phyloP scores from a whole-genome alignment of 768 basidiomycete genomes.

The Tricholoma terreum region DNA sequence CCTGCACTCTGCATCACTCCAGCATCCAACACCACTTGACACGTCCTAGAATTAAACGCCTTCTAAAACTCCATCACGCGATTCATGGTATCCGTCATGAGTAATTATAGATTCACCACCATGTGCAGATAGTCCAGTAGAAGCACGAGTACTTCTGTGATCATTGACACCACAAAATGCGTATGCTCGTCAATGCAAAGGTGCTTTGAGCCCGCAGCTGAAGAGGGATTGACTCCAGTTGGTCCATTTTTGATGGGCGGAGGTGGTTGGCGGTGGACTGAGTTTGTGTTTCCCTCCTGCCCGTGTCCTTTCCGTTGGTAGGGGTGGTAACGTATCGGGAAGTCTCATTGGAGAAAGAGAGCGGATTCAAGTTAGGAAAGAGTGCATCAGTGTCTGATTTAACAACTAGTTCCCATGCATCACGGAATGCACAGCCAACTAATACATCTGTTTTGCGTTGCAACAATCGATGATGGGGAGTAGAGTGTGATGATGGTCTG shows the following conservation, averaged over 20 bases:
- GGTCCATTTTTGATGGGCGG: neutral
- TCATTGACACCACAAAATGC: constrained; percentile 89
- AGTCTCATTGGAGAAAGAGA: constrained; percentile 9
- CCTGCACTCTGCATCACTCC: constrained; percentile 99
- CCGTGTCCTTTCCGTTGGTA: constrained; percentile 14
- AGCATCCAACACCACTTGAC: constrained; percentile 96
- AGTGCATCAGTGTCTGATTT: constrained; percentile 21
- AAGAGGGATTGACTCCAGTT: constrained; percentile 2
- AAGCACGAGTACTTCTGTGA: constrained; percentile 66
- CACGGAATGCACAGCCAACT: constrained; percentile 76
- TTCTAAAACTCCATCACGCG: constrained; percentile 94
- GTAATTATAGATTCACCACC: constrained; percentile 80
- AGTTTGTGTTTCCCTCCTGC: neutral
- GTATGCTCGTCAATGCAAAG: constrained; percentile 77
- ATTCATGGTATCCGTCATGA: constrained; percentile 95
- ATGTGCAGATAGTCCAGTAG: constrained; percentile 85
- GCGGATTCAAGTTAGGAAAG: constrained; percentile 6
- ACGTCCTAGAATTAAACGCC: constrained; percentile 96
- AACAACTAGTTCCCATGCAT: constrained; percentile 67
- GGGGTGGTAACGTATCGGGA: constrained; percentile 2
- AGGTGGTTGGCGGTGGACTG: neutral
- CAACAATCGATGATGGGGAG: constrained; percentile 26
- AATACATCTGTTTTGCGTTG: constrained; percentile 75
- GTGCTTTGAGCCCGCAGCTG: constrained; percentile 46
- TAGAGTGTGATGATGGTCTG: too few relatives aligned